phyloP scores from a whole-genome alignment of 345 rosid species.

The Streptanthus diversifolius region DNA sequence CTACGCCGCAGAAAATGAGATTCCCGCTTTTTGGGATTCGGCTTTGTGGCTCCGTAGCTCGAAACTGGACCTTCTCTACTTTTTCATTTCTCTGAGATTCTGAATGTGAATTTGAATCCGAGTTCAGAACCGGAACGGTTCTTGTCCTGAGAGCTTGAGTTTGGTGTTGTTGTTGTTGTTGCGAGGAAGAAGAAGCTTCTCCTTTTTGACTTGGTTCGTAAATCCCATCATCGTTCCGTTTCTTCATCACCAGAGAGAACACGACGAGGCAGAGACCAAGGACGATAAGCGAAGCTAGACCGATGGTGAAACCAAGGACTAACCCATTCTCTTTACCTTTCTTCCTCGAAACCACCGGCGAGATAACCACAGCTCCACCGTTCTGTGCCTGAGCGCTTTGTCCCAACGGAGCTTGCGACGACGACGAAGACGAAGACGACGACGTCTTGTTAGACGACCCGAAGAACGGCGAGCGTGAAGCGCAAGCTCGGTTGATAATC shows the following conservation, averaged over 20 bases:
- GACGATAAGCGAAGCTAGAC: constrained; percentile 42
- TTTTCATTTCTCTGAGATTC: constrained; percentile 19
- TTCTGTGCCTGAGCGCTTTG: constrained; percentile 59
- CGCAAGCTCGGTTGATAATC: constrained; percentile 60
- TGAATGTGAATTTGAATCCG: neutral
- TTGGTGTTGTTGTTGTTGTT: constrained; percentile 16
- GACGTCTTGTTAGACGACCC: constrained; percentile 37
- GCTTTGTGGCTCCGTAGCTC: constrained; percentile 29
- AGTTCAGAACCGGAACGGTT: neutral
- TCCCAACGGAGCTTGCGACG: constrained; percentile 51
- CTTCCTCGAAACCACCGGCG: constrained; percentile 47
- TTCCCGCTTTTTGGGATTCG: constrained; percentile 46
- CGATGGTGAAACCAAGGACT: constrained; percentile 49
- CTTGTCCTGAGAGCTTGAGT: constrained; percentile 22
- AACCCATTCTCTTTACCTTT: constrained; percentile 42
- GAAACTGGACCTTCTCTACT: constrained; percentile 20
- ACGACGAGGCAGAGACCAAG: constrained; percentile 43
- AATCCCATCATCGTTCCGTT: constrained; percentile 28
- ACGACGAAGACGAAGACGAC: constrained; percentile 25
- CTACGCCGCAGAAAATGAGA: constrained; percentile 48
- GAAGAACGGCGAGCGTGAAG: constrained; percentile 61
- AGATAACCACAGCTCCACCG: constrained; percentile 35
- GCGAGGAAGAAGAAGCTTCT: neutral
- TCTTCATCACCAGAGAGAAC: constrained; percentile 40
- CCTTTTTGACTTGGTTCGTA: constrained; percentile 31